Evolutionary conservation across 257 asterid genomes (phyloP).

Genomic region (Nicotiana tabacum): DNA sequence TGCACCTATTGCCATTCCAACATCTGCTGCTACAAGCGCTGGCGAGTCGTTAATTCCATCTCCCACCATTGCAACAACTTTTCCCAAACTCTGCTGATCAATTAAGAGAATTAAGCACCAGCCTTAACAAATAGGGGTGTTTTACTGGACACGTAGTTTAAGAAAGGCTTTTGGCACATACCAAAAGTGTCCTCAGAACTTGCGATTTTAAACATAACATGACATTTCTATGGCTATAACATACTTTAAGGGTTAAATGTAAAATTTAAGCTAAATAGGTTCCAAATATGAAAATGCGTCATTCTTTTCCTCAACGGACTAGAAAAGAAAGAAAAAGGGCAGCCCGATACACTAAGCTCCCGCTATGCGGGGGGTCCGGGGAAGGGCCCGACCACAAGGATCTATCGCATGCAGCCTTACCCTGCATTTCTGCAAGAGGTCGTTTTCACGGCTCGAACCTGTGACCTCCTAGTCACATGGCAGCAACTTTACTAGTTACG

Average conservation of each 20-base stretch:
- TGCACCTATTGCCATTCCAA: constrained; percentile 36
- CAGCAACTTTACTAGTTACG: too few relatives aligned
- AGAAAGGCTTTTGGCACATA: neutral
- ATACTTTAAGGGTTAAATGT: neutral
- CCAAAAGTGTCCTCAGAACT: neutral
- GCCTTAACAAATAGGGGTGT: neutral
- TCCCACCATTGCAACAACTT: constrained; percentile 33
- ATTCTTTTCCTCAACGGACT: neutral
- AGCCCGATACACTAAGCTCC: too few relatives aligned
- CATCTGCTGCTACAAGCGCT: constrained; percentile 34
- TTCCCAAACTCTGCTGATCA: constrained; percentile 14
- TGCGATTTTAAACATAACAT: neutral
- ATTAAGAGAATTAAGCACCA: neutral
- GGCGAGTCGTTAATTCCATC: constrained; percentile 39
- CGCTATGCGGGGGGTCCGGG: too few relatives aligned
- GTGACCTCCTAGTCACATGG: too few relatives aligned
- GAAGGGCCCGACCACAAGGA: too few relatives aligned
- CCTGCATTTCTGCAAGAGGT: too few relatives aligned
- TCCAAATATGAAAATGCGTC: neutral
- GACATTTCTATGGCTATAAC: neutral
- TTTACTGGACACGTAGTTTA: neutral
- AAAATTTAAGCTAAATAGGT: neutral
- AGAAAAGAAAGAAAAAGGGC: too few relatives aligned
- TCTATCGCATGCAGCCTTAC: too few relatives aligned
- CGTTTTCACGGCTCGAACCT: too few relatives aligned